These are phyloP conservation scores for Acephala macrosclerotiorum DNA, from an alignment of 2,329 filamentous ascomycete genomes.

Conservation along the genomic window DNA sequence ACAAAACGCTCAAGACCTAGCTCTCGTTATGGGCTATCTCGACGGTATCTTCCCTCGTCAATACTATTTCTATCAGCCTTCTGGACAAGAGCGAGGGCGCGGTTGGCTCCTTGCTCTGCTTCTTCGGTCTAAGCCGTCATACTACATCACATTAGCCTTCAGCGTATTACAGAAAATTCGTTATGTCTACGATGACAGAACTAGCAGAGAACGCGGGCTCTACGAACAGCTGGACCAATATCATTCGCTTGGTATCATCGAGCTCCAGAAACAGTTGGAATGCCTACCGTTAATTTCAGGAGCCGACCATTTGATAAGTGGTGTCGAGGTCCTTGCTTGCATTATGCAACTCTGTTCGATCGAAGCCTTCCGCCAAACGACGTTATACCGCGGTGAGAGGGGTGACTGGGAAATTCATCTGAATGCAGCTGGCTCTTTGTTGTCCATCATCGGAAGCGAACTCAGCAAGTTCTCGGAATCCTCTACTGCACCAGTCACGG, in stretches of 20 bases:
- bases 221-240: constrained; percentile 17
- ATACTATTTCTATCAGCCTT: constrained; percentile 24
- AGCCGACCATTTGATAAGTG: constrained; percentile 13
- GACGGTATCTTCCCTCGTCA: constrained; percentile 24
- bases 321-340: constrained; percentile 24
- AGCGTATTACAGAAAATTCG: constrained; percentile 3
- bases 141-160: constrained; percentile 21
- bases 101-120: constrained; percentile 26
- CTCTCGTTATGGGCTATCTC: constrained; percentile 23
- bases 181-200: constrained; percentile 5
- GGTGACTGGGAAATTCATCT: constrained; percentile 28
- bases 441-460: constrained; percentile 21
- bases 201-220: not conserved
- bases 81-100: constrained; percentile 38
- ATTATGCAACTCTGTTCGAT: constrained; percentile 18
- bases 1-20: constrained; percentile 14
- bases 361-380: constrained; percentile 18
- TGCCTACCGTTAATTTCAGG: constrained; percentile 11
- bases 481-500: not conserved
- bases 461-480: constrained; percentile 9
- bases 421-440: constrained; percentile 17
- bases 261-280: constrained; percentile 18
- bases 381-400: constrained; percentile 18
- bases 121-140: constrained; percentile 17
- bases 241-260: constrained; percentile 18